Evolutionary conservation across 768 basidiomycete genomes (phyloP).

Genomic region (Xanthoconium purpureum): DNA sequence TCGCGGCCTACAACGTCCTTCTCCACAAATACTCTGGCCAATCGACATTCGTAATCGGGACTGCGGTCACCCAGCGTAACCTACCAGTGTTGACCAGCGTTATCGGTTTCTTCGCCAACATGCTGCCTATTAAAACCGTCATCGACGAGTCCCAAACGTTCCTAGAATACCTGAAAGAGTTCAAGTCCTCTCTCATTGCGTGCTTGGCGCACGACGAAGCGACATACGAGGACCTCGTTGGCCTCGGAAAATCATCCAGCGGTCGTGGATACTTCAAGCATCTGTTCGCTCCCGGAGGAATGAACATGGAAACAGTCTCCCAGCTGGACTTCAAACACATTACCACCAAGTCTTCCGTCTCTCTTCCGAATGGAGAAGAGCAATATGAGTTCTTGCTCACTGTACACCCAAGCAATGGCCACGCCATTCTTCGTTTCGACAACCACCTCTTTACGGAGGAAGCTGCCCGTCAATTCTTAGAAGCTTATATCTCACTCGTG

Average conservation of each 20-base stretch:
- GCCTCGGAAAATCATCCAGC: conserved; percentile 22
- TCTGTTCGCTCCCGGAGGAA: conserved; percentile 29
- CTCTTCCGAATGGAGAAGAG: conserved; percentile 30
- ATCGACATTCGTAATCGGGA: conserved; percentile 27
- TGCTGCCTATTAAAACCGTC: conserved; percentile 29
- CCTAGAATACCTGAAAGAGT: conserved; percentile 20
- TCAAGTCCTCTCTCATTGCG: conserved; percentile 22
- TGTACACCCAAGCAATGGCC: conserved; percentile 24
- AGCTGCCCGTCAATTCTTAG: conserved; percentile 29
- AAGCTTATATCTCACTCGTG: conserved; percentile 29
- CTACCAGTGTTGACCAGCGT: conserved; percentile 26
- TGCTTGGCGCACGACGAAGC: conserved; percentile 28
- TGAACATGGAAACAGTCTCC: conserved; percentile 27
- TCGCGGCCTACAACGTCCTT: conserved; percentile 32
- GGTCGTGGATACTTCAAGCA: conserved; percentile 33
- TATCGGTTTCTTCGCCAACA: conserved; percentile 32
- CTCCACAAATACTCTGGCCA: conserved; percentile 34
- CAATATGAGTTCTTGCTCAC: conserved; percentile 24
- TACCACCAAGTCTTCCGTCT: conserved; percentile 13
- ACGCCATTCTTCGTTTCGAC: conserved; percentile 27
- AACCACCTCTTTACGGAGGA: conserved; percentile 29
- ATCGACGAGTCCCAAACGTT: conserved; percentile 26
- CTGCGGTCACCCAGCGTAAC: conserved; percentile 32
- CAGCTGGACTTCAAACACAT: conserved; percentile 19
- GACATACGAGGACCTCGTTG: conserved; percentile 31